Evolutionary conservation across 148 eudicot species (phyloP).

Genomic region (Amaranthus cruentus): DNA sequence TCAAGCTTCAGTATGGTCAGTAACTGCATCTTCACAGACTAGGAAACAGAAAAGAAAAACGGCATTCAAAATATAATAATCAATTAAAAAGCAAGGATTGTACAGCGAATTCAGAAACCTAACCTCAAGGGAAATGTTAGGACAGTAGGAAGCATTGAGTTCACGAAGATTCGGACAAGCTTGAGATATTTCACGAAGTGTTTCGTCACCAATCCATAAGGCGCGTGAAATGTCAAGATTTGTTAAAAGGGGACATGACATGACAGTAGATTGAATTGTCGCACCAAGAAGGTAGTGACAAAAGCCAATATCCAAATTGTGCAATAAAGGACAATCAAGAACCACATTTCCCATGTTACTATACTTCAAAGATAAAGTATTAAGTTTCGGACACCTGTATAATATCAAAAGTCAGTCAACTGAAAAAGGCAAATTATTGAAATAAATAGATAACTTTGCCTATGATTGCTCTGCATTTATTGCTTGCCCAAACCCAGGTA

Average conservation of each 20-base stretch:
- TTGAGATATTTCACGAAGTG: constrained; percentile 71
- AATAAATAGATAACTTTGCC: background rate
- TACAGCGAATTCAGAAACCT: constrained; percentile 3
- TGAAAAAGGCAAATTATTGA: background rate
- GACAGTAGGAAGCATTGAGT: constrained; percentile 93
- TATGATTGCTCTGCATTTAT: too few species aligned
- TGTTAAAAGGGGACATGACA: constrained; percentile 80
- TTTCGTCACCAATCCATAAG: constrained; percentile 89
- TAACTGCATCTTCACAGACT: constrained; percentile 78
- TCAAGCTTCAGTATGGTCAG: constrained; percentile 87
- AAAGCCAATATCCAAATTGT: constrained; percentile 78
- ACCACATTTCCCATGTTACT: constrained; percentile 87
- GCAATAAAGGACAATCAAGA: constrained; percentile 87
- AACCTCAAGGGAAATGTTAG: constrained; percentile 90
- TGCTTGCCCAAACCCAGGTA: too few species aligned
- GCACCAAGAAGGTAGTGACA: constrained; percentile 98
- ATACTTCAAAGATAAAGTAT: constrained; percentile 76
- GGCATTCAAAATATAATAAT: background rate
- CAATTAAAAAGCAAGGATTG: background rate
- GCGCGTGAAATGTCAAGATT: constrained; percentile 87
- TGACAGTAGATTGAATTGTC: constrained; percentile 83
- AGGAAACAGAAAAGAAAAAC: constrained; percentile 8
- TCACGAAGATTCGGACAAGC: constrained; percentile 62
- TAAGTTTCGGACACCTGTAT: constrained; percentile 85
- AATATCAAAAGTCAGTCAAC: constrained; percentile 19